Evolutionary conservation across 148 eudicot genomes (phyloP), one percentile per base, ranked within the genome.

Genomic region (Fallopia convolvulus): DNA sequence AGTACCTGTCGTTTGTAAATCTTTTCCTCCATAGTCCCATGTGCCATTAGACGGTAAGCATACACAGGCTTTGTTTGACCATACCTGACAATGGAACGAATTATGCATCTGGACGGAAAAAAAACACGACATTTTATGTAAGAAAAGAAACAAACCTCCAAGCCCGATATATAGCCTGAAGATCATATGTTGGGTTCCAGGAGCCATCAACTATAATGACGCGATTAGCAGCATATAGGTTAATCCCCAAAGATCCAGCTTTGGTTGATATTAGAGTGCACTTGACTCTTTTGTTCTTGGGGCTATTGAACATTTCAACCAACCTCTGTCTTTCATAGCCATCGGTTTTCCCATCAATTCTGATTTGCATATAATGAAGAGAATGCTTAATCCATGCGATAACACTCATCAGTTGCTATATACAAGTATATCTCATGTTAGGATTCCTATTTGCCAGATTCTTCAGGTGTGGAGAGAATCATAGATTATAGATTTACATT

Each of bases 131-230:
- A 23, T 15, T 39, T 14, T 36, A 32, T 21, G 11, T 30, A 75
- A 61, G 4, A 52, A 15, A 72, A 81, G 63, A 55, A 48, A 52
- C 83, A 39, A 65, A 95, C 99, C 99, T 90, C 99, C 99, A 95
- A 82, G 82, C 99, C 70, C 99, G 89, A 78, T 82, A 95, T 79
- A 95, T 95, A 61, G 99, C 99, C 82, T 95, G 99, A 86, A 95
- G 99, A 86, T 95, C 99, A 80, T 91, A 80, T 53, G 99, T 95
- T 40, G 99, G 99, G 76, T 95, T 95, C 99, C 99, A 95, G 56
- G 97, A 90, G 70, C 97, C 97, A 86, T 95, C 99, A 73, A 95
- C 89, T 72, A 95, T 95, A 79, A 95, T 82, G 23, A 95, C 99
- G 56, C 99, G 97, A 78, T 95, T 95, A 71, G 99, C 99, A 70